These are phyloP conservation scores for Priceomyces medius DNA, from an alignment of 805 yeast genomes.

Conservation along the genomic window DNA sequence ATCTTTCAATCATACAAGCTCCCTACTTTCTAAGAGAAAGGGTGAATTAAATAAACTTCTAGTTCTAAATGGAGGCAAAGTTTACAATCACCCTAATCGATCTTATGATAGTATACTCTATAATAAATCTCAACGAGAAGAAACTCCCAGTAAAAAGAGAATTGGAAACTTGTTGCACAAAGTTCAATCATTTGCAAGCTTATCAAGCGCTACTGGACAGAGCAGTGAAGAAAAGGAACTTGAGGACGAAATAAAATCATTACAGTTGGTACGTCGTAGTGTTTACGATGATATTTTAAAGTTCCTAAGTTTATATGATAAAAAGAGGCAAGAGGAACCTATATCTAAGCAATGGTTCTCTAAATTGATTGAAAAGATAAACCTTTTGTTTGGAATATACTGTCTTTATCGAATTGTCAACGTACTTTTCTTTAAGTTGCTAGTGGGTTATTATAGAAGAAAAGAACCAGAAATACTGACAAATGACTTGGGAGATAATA, in stretches of 20 bases:
- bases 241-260: slow-evolving; percentile 38
- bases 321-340: slow-evolving; percentile 6
- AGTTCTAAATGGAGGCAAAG: slow-evolving; percentile 22
- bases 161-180: slow-evolving; percentile 34
- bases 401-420: slow-evolving; percentile 48
- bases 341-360: background rate
- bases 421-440: slow-evolving; percentile 42
- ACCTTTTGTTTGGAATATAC: slow-evolving; percentile 40
- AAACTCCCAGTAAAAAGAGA: slow-evolving; percentile 15
- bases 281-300: slow-evolving; percentile 31
- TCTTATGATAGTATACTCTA: slow-evolving; percentile 12
- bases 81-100: slow-evolving; percentile 19
- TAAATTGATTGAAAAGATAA: slow-evolving; percentile 3
- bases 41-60: slow-evolving; percentile 25
- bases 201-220: slow-evolving; percentile 17
- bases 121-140: slow-evolving; percentile 6
- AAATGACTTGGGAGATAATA: slow-evolving; percentile 8
- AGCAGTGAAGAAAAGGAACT: slow-evolving; percentile 33
- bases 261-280: slow-evolving; percentile 27
- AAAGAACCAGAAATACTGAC: background rate
- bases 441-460: slow-evolving; percentile 21
- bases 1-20: slow-evolving; percentile 42
- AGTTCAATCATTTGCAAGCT: slow-evolving; percentile 42
- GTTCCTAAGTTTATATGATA: slow-evolving; percentile 4
- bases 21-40: slow-evolving; percentile 33